Base-by-base conservation (phyloP, 768 basidiomycete genomes). In the Russula sp. region DNA sequence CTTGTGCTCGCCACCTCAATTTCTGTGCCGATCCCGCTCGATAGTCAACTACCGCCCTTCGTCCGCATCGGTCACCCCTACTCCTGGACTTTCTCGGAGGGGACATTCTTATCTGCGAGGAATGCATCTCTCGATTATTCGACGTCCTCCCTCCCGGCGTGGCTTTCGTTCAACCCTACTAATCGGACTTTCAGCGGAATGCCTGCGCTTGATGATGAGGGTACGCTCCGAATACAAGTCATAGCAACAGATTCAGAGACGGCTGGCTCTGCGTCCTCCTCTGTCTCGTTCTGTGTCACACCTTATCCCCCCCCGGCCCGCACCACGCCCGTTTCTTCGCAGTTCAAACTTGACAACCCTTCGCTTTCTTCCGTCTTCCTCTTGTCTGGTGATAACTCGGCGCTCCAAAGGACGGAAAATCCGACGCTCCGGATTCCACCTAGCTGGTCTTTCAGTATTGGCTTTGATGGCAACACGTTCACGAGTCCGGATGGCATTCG, bases 371-470 rank as follows among this genome's bases (percentile, higher is more conserved):
- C 92, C 6, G 87, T 90, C 39, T 92, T 83, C 68, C 72, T 83
- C 59, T 73, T 91, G 43, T 75, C 82, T n/a, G 72, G 78, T 18
- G 73, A 78, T 2, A 75, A 77, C 47, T 87, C 88, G 22, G 82
- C 85, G 14, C 74, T 91, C 35, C 68, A 70, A 34, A 77, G 76
- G 16, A 25, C 61, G 20, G 67, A 72, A 49, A 76, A 73, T 52
- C 85, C 86, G 58, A 76, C 79, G 52, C 70, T 97, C 58, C 78
- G 93, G 54, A 82, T 96, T 10, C 93, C 92, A 1, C 82, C 82
- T 7, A 73, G 76, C 48, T 96, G 93, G 93, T 90, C 90, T 0
- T 98, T 96, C 75, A 92, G 90, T 68, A 81, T 98, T 60, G 95
- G 94, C 14, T 83, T 97, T 67, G 74, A 84, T 54, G 76, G 81